Evolutionary conservation across 83 land plant species (phyloP), one percentile per base, ranked within the genome.

Genomic region (Thuja plicata): DNA sequence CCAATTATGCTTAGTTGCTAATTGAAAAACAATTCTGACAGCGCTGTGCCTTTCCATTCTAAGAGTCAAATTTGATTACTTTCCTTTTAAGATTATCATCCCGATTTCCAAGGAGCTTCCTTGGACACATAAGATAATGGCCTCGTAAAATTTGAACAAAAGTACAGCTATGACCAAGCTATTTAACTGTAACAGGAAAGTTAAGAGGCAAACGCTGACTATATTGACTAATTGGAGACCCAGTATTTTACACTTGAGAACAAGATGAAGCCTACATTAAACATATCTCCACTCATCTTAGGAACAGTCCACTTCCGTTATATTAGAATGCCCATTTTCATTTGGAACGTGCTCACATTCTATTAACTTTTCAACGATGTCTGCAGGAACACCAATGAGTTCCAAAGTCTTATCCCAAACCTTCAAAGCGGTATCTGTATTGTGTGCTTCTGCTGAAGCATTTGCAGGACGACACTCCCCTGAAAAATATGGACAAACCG

Each of bases 381-480:
- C 94, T 50, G 90, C 57, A 34, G 96, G 94, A 57, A 96, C 93
- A 15, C 96, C 95, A 50, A 96, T 70, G 90, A 96, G 66, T 71
- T 96, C 95, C 86, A 96, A 78, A 52, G 97, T 96, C 87, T 92
- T 96, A 78, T 94, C 93, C 95, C 95, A 96, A 48, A 94, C 90
- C 84, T 86, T 88, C 10, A 74, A 34, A 27, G 95, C 84, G 66
- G 95, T 93, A 24, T 91, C 95, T 17, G 90, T 24, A 89, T 90
- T 92, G 86, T 93, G 94, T 13, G 97, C 95, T 91, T 96, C 95
- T 86, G 92, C 95, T 0, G 97, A 93, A 46, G 93, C 92, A 87
- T 94, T 96, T 83, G 90, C 88, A 15, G 97, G 97, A 21, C 90
- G 94, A 79, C 97, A 96, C 32, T 94, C 95, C 62, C 91, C 89